Evolutionary conservation across 257 asterid genomes (phyloP).

Genomic region (Nicotiana obtusifolia): DNA sequence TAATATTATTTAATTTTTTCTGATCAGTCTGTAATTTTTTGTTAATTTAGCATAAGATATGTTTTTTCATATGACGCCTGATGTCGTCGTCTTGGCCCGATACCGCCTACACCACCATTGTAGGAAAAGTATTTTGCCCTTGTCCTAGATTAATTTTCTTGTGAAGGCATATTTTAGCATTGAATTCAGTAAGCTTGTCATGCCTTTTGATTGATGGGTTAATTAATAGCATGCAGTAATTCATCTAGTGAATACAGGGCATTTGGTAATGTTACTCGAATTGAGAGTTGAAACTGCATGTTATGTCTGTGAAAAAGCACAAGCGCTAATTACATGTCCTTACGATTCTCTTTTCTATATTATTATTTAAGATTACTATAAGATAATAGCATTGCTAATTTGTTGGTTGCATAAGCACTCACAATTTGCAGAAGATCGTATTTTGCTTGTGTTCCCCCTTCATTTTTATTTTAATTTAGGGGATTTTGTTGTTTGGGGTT

Average conservation of each 20-base stretch:
- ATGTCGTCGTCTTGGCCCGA: background rate
- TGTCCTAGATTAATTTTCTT: background rate
- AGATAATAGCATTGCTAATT: background rate
- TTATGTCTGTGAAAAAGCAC: background rate
- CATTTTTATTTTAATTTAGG: background rate
- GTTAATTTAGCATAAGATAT: background rate
- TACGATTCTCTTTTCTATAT: background rate
- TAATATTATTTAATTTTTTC: background rate
- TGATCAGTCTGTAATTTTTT: too few relatives aligned
- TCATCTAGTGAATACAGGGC: background rate
- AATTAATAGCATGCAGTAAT: background rate
- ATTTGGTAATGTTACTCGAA: background rate
- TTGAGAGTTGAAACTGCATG: background rate
- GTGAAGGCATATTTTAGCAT: background rate
- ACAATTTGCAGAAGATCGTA: background rate
- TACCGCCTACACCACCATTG: background rate
- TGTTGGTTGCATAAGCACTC: background rate
- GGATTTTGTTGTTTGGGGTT: too few relatives aligned
- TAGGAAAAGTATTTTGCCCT: background rate
- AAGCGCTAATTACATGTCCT: background rate
- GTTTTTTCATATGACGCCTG: background rate
- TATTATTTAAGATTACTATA: background rate
- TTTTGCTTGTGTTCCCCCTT: background rate
- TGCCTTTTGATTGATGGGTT: background rate
- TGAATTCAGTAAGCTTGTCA: background rate